Evolutionary conservation across 345 rosid genomes (phyloP).

Genomic region (Eucalyptus grandis): DNA sequence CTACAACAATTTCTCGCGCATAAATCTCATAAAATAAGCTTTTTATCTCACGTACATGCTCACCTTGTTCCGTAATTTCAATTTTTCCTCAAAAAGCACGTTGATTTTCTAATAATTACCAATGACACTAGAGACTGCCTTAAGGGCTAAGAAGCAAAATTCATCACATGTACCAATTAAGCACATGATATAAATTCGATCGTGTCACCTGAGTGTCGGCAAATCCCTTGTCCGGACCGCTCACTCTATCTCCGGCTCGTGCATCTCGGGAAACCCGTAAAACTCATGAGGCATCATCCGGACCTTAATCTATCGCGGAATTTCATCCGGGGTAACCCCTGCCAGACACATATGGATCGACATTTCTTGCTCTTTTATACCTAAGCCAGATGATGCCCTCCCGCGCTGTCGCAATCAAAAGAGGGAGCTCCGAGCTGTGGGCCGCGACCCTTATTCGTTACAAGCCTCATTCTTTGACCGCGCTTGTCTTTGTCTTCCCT

Average conservation of each 20-base stretch:
- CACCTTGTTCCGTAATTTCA: not conserved
- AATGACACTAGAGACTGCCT: not conserved
- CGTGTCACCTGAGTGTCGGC: not conserved
- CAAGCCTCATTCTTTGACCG: not conserved
- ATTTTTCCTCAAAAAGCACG: not conserved
- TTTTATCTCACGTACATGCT: not conserved
- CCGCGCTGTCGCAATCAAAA: not conserved
- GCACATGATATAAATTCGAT: not conserved
- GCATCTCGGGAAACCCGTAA: not conserved
- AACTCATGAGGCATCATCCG: not conserved
- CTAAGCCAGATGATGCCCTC: not conserved
- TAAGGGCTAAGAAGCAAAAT: not conserved
- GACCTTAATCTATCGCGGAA: too few relatives aligned
- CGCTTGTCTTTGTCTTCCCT: not conserved
- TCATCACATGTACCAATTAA: not conserved
- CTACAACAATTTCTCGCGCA: accelerated
- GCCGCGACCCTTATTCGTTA: not conserved
- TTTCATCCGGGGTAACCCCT: not conserved
- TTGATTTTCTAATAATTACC: not conserved
- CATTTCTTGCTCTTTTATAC: not conserved
- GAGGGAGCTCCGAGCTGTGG: not conserved
- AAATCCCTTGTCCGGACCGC: not conserved
- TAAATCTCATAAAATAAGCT: not conserved
- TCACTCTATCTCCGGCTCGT: not conserved
- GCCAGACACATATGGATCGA: not conserved